Evolutionary conservation across 305 asterid species (phyloP).

Genomic region (Caryopteris hybrid): DNA sequence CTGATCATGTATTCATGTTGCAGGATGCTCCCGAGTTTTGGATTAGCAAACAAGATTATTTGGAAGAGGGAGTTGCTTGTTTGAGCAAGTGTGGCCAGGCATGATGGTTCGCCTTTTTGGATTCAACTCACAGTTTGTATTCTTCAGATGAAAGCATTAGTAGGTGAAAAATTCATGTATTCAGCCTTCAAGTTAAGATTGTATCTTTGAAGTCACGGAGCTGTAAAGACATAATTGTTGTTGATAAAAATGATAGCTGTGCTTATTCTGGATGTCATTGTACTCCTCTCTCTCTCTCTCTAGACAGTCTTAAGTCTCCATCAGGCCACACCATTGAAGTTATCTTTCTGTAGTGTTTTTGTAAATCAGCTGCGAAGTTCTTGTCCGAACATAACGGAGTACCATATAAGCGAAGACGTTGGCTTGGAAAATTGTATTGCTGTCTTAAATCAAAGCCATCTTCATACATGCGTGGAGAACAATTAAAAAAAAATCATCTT

Average conservation of each 20-base stretch:
- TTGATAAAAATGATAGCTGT: background rate
- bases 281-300: too few species aligned
- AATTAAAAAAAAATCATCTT: too few species aligned
- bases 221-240: background rate
- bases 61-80: constrained; percentile 91
- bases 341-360: too few species aligned
- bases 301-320: too few species aligned
- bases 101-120: constrained; percentile 9
- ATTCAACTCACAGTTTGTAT: background rate
- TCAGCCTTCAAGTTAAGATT: background rate
- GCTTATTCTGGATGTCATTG: background rate
- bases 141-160: background rate
- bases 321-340: too few species aligned
- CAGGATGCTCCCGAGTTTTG: constrained; percentile 99
- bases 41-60: constrained; percentile 91
- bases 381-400: too few species aligned
- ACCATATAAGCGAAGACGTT: too few species aligned
- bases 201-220: background rate
- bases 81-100: constrained; percentile 77
- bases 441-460: too few species aligned
- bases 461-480: too few species aligned
- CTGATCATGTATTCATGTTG: constrained; percentile 14
- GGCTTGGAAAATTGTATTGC: too few species aligned
- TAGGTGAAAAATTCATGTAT: constrained; percentile 11
- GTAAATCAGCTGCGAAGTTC: too few species aligned